Evolutionary conservation across 2,329 filamentous ascomycete species (phyloP), one percentile per base, ranked within the genome.

Genomic region (Colletotrichum horii): DNA sequence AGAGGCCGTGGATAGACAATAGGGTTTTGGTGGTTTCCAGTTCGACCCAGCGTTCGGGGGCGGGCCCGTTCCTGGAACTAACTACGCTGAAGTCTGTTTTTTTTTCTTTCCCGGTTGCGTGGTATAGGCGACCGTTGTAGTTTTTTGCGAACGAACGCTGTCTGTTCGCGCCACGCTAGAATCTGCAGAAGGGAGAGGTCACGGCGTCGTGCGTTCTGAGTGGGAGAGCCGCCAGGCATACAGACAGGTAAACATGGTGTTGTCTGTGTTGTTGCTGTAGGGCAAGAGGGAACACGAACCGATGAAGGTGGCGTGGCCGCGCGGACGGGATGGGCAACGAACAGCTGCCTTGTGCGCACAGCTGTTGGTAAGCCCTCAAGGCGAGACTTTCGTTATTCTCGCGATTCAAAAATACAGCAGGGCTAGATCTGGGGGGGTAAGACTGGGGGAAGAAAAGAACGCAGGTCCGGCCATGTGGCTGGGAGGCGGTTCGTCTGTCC

Each of bases 131-230:
- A 34, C 61, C 71, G 66, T 71, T 74, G 66, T 26, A 38, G 38
- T 43, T 8, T 43, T 8, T 32, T 43, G 30, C 71, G 71, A 60
- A 58, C 71, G 66, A 70, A 43, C 32, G 43, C 58, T 34, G 66
- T 73, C 71, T 73, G 71, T 73, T 73, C 71, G 71, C 66, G 55
- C 56, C 56, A 73, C 66, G 56, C 66, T 73, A 73, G 30, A 73
- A 60, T 58, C 34, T 43, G 32, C 60, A 64, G 66, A 22, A 70
- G 9, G 15, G 12, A 43, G 64, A 52, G 38, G 68, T 64, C 61
- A 32, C 32, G 60, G 61, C 61, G 30, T 65, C 14, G 12, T 28
- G 15, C 19, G 6, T 66, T 3, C 2, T 19, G 1, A 15, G 36
- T 28, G 16, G n/a, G 28, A 19, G 30, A n/a, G 60, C 19, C 15